Percentiles rank a stretch among this genome's conserved stretches.
These are phyloP conservation scores for Eleusine indica DNA, from an alignment of 176 grass and related monocot genomes.

Conservation along the genomic window DNA sequence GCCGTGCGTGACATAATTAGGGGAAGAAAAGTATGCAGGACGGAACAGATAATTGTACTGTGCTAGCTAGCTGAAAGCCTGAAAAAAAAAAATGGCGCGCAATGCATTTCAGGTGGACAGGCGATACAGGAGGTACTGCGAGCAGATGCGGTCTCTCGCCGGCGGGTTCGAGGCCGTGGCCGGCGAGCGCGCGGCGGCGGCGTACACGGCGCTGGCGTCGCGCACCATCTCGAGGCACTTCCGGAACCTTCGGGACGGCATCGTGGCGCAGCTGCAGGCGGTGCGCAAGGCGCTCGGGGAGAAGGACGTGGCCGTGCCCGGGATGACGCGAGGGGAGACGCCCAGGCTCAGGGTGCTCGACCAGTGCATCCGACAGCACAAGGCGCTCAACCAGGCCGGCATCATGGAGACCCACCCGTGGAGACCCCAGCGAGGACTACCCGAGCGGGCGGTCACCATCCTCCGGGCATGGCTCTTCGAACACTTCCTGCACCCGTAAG, in stretches of 20 bases:
- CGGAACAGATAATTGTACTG: no score
- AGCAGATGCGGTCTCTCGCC: conserved; percentile 70
- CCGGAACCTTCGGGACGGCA: conserved; percentile 68
- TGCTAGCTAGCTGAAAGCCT: no score
- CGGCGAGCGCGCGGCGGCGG: conserved; percentile 62
- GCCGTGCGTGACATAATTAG: no score
- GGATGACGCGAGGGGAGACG: conserved; percentile 68
- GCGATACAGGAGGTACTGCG: conserved; percentile 77
- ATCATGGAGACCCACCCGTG: conserved; percentile 79
- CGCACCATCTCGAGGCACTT: conserved; percentile 88
- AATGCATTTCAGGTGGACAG: conserved; percentile 64
- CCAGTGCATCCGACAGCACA: conserved; percentile 88
- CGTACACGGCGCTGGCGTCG: conserved; percentile 70
- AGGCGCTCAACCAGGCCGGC: conserved; percentile 54
- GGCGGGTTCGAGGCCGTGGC: conserved; percentile 77
- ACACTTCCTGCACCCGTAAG: conserved; percentile 94
- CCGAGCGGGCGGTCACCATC: conserved; percentile 81
- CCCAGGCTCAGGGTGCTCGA: conserved; percentile 75
- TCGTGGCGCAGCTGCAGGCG: conserved; percentile 64
- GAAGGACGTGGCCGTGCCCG: conserved; percentile 58
- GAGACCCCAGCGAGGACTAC: conserved; percentile 81
- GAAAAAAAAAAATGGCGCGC: no score
- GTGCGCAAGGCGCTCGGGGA: conserved; percentile 67
- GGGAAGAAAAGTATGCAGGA: no score
- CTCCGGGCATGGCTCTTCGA: conserved; percentile 95